Evolutionary conservation across 805 yeast species (phyloP).

Genomic region (Myxozyma lipomycoides): DNA sequence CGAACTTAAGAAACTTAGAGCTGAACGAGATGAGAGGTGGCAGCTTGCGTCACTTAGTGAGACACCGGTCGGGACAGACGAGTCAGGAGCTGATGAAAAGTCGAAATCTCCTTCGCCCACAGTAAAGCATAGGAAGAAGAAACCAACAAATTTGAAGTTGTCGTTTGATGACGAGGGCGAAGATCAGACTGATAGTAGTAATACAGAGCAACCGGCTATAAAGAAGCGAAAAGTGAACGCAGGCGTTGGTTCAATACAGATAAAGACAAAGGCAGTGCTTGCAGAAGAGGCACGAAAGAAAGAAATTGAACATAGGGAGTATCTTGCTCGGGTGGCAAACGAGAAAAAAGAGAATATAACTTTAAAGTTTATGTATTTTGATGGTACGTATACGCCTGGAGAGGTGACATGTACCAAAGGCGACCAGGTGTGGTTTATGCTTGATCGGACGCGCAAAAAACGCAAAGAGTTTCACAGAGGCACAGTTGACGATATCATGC

Average conservation of each 20-base stretch:
- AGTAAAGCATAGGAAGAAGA: conserved; percentile 6
- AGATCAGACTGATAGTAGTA: not conserved
- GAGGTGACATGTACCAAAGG: conserved; percentile 30
- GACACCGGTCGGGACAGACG: not conserved
- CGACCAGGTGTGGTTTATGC: conserved; percentile 32
- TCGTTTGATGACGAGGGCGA: conserved; percentile 16
- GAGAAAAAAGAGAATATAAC: conserved; percentile 25
- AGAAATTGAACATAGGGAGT: conserved; percentile 20
- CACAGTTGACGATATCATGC: conserved; percentile 34
- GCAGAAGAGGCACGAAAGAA: conserved; percentile 15
- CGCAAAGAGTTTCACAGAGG: conserved; percentile 32
- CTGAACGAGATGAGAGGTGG: not conserved
- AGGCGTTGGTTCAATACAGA: conserved; percentile 24
- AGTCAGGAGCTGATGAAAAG: not conserved
- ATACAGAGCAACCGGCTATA: not conserved
- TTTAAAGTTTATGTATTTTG: conserved; percentile 31
- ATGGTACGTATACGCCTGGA: conserved; percentile 30
- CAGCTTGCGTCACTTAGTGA: not conserved
- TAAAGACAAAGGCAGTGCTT: conserved; percentile 22
- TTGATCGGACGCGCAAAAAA: conserved; percentile 31
- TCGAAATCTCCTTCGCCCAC: not conserved
- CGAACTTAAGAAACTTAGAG: not conserved
- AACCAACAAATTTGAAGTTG: not conserved
- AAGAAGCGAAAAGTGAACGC: conserved; percentile 26
- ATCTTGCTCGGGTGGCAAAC: conserved; percentile 20